These are phyloP conservation scores for Neurospora sp. DNA, from an alignment of 495 filamentous ascomycete genomes.

Conservation along the genomic window DNA sequence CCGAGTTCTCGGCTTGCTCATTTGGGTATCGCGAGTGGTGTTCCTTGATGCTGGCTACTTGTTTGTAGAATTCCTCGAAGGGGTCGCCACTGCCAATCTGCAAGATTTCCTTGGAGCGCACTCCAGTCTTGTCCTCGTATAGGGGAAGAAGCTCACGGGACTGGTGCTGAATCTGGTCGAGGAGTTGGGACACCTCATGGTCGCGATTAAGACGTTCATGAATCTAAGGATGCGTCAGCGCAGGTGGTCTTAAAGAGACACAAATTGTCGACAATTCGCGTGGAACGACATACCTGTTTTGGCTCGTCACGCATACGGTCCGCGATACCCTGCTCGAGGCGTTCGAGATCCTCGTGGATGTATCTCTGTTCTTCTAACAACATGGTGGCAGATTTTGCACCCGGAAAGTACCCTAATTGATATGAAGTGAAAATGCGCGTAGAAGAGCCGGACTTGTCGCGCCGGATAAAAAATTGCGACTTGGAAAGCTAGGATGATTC, in stretches of 20 bases:
- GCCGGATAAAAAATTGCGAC: neutral
- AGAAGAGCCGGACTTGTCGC: neutral
- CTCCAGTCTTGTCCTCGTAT: constrained; percentile 67
- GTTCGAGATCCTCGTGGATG: constrained; percentile 89
- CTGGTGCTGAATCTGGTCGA: constrained; percentile 76
- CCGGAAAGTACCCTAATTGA: neutral
- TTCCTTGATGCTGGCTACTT: constrained; percentile 66
- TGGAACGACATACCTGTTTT: constrained; percentile 54
- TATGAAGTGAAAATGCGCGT: neutral
- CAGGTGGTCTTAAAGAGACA: neutral
- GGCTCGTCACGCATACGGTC: constrained; percentile 84
- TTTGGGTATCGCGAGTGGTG: constrained; percentile 89
- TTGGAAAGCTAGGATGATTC: neutral
- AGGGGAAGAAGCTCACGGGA: constrained; percentile 70
- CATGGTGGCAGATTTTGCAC: constrained; percentile 39
- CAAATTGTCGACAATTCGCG: neutral
- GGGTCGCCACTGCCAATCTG: constrained; percentile 76
- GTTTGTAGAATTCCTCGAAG: constrained; percentile 86
- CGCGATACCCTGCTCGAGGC: constrained; percentile 84
- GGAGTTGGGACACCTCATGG: constrained; percentile 81
- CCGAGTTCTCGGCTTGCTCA: constrained; percentile 89
- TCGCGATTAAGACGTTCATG: constrained; percentile 77
- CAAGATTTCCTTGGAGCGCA: constrained; percentile 69
- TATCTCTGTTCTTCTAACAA: constrained; percentile 85
- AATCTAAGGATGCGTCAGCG: constrained; percentile 47